Conservation (phyloP, 306 rosid species). For the Rosa lucieae region DNA sequence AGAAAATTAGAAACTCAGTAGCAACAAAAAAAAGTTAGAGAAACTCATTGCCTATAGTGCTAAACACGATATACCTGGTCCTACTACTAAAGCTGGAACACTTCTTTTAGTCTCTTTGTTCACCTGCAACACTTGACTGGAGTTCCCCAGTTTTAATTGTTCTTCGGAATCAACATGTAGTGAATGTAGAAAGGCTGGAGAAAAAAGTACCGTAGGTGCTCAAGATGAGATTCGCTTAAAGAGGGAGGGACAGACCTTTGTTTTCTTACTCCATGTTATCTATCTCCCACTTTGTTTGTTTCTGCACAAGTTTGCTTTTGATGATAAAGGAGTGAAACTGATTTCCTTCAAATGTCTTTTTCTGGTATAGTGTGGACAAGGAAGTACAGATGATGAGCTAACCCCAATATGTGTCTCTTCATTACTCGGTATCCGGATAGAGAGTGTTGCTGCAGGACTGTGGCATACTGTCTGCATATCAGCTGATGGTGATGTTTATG, state of each 20-base stretch:
- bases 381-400: slow-evolving; percentile 83
- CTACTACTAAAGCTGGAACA: slow-evolving; percentile 25
- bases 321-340: slow-evolving; percentile 23
- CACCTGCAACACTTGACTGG: slow-evolving; percentile 21
- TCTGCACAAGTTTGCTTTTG: slow-evolving; percentile 30
- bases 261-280: slow-evolving; percentile 34
- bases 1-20: neutral
- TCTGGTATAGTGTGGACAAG: slow-evolving; percentile 87
- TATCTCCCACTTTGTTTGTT: slow-evolving; percentile 28
- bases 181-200: slow-evolving; percentile 64
- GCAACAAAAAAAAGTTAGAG: neutral
- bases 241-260: slow-evolving; percentile 43
- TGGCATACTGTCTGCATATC: slow-evolving; percentile 94
- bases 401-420: slow-evolving; percentile 81
- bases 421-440: slow-evolving; percentile 71
- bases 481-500: slow-evolving; percentile 78
- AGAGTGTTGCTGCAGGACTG: slow-evolving; percentile 81
- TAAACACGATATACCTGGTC: slow-evolving; percentile 8
- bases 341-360: slow-evolving; percentile 29
- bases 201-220: slow-evolving; percentile 59
- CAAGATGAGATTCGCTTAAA: slow-evolving; percentile 67
- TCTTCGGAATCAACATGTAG: slow-evolving; percentile 62
- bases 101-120: slow-evolving; percentile 13
- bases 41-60: slow-evolving; percentile 5
- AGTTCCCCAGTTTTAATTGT: slow-evolving; percentile 44